Evolutionary conservation across 371 early-diverging fungal species (phyloP).

Genomic region (Gilbertella persicaria): DNA sequence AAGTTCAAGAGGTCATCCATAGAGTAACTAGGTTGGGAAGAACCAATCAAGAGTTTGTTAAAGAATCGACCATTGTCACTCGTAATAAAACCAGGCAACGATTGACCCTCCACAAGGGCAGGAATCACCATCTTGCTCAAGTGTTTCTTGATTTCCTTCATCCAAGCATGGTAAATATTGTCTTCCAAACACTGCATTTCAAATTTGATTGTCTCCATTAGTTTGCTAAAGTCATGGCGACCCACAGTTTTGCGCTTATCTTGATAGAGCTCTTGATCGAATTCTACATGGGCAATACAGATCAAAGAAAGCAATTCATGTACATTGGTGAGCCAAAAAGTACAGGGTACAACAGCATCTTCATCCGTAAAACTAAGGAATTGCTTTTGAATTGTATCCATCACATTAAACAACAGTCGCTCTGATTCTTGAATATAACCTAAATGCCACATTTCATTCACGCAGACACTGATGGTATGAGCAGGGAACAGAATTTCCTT

Average conservation of each 20-base stretch:
- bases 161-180: conserved; percentile 79
- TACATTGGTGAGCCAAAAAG: conserved; percentile 95
- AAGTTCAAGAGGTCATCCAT: conserved; percentile 92
- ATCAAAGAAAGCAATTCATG: conserved; percentile 83
- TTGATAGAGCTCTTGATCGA: conserved; percentile 37
- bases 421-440: conserved; percentile 82
- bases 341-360: conserved; percentile 63
- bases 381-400: conserved; percentile 80
- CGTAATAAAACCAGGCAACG: conserved; percentile 87
- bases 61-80: conserved; percentile 86
- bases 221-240: conserved; percentile 52
- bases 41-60: conserved; percentile 73
- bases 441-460: conserved; percentile 83
- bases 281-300: conserved; percentile 37
- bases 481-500: conserved; percentile 94
- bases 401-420: conserved; percentile 78
- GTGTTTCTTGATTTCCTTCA: conserved; percentile 93
- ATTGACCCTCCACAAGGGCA: conserved; percentile 92
- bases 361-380: conserved; percentile 60
- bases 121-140: conserved; percentile 91
- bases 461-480: conserved; percentile 82
- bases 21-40: conserved; percentile 73
- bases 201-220: conserved; percentile 63
- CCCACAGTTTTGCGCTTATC: conserved; percentile 27
- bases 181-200: conserved; percentile 71